phyloP scores from a whole-genome alignment of 345 rosid genomes.

The Salix suchowensis region DNA sequence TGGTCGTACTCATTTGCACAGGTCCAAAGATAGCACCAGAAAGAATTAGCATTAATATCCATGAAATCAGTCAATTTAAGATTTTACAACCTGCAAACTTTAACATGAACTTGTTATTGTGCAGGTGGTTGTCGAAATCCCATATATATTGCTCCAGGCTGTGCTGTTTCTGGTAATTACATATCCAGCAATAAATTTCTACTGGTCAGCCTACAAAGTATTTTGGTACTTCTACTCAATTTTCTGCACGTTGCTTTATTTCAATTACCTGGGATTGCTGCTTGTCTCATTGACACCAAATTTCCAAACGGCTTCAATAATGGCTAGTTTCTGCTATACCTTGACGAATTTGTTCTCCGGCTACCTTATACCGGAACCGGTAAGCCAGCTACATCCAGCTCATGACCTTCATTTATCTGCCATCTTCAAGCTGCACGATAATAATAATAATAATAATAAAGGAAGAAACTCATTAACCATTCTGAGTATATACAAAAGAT shows the following conservation, averaged over 20 bases:
- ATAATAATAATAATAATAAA: too few species aligned
- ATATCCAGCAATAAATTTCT: conserved; percentile 34
- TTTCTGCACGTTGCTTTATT: conserved; percentile 39
- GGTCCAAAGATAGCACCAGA: conserved; percentile 24
- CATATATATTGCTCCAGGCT: conserved; percentile 38
- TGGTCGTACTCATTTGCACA: conserved; percentile 59
- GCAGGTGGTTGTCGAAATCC: conserved; percentile 43
- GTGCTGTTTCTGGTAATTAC: conserved; percentile 30
- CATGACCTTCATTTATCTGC: too few species aligned
- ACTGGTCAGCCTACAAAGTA: conserved; percentile 34
- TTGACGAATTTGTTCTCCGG: conserved; percentile 38
- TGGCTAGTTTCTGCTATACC: conserved; percentile 27
- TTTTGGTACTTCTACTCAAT: conserved; percentile 43
- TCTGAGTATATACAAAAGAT: too few species aligned
- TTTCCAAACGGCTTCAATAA: conserved; percentile 30
- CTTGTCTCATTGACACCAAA: conserved; percentile 40
- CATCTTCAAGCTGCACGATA: too few species aligned
- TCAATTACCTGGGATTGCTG: conserved; percentile 47
- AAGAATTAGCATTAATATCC: not conserved
- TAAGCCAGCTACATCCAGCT: conserved; percentile 10
- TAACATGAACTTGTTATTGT: not conserved
- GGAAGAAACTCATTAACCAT: too few species aligned
- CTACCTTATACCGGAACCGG: conserved; percentile 45
- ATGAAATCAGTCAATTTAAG: too few species aligned
- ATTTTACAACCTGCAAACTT: too few species aligned